phyloP scores from a whole-genome alignment of 2,329 filamentous ascomycete genomes.

The Cladosporium sp. region DNA sequence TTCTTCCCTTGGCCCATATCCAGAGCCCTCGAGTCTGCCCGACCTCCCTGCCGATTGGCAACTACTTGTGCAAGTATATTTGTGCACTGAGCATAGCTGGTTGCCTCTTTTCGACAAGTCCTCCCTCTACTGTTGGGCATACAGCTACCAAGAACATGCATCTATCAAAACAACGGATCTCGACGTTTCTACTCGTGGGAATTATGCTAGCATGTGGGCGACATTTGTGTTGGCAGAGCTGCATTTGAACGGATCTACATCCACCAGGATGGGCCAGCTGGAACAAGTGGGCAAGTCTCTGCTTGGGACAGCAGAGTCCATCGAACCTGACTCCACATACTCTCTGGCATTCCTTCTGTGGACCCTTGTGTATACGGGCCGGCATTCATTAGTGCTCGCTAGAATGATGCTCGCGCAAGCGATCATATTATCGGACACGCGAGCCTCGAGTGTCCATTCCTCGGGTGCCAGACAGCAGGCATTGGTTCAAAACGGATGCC shows the following conservation, averaged over 20 bases:
- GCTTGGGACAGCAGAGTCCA: not conserved
- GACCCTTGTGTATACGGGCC: not conserved
- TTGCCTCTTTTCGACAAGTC: not conserved
- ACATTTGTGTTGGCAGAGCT: not conserved
- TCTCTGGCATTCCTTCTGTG: not conserved
- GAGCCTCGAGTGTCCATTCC: not conserved
- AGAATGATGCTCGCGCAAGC: slow-evolving; percentile 5
- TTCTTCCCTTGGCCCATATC: not conserved
- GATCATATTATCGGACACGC: not conserved
- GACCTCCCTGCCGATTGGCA: not conserved
- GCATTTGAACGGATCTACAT: not conserved
- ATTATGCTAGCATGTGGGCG: not conserved
- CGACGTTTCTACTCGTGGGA: not conserved
- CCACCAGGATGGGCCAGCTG: not conserved
- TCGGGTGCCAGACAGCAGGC: too few species aligned
- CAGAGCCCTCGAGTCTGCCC: not conserved
- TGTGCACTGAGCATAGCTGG: not conserved
- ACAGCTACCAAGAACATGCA: not conserved
- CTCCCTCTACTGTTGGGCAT: not conserved
- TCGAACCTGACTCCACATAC: not conserved
- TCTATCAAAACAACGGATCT: not conserved
- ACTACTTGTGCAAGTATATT: not conserved
- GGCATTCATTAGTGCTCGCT: not conserved
- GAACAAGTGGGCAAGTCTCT: not conserved
- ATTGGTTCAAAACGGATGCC: not conserved